Percentiles rank a stretch among this genome's conserved stretches.
Conservation (phyloP, 2,329 filamentous ascomycete genomes). For the Fusarium sp. region DNA sequence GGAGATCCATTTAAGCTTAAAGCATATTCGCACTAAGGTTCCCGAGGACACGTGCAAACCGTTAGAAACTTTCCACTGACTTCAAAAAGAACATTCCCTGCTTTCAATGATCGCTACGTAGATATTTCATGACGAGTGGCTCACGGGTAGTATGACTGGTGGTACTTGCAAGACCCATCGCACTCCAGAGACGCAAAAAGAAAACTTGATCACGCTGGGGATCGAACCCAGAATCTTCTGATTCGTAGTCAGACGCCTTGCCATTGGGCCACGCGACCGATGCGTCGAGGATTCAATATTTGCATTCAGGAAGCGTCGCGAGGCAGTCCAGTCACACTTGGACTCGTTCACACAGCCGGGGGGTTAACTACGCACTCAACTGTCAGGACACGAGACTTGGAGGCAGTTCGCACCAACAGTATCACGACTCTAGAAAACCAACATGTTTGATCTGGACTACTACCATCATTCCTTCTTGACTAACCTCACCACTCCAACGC, state of each 20-base stretch:
- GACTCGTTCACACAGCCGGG: neutral
- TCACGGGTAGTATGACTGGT: neutral
- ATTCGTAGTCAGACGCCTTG: slow-evolving; percentile 50
- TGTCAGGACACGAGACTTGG: neutral
- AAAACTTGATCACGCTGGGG: slow-evolving; percentile 36
- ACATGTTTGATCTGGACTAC: no score
- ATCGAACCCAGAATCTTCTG: slow-evolving; percentile 48
- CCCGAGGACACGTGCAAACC: neutral
- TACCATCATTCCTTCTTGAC: no score
- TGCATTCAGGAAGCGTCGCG: neutral
- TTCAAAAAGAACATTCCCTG: neutral
- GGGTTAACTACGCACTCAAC: neutral
- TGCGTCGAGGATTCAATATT: neutral
- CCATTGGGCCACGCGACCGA: slow-evolving; percentile 44
- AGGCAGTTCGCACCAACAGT: neutral
- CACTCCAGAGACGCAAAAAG: neutral
- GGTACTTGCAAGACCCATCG: neutral
- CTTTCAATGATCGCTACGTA: neutral
- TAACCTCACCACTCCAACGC: neutral
- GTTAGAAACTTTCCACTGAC: neutral
- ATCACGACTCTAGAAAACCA: no score
- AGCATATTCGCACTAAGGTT: neutral
- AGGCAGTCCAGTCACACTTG: neutral
- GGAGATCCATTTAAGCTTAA: neutral
- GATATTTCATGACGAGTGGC: neutral